These are phyloP conservation scores for Neurospora cerealis DNA, from an alignment of 495 filamentous ascomycete genomes.

Conservation along the genomic window DNA sequence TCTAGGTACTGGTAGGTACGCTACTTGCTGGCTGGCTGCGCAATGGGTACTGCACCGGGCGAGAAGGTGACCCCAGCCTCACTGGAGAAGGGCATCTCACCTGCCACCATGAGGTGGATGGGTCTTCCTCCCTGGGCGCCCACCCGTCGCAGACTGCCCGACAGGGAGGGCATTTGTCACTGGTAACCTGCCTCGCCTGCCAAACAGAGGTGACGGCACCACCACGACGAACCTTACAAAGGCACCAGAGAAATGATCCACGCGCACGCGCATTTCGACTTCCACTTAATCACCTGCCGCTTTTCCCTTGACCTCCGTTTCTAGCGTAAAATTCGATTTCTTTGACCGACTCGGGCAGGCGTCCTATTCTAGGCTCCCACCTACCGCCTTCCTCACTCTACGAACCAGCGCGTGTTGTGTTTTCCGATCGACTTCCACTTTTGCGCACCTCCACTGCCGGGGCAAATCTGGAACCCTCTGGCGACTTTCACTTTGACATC, in stretches of 20 bases:
- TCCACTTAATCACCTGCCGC: background rate
- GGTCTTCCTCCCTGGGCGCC: background rate
- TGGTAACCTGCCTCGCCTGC: background rate
- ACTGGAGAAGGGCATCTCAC: background rate
- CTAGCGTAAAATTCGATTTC: background rate
- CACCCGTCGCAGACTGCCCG: background rate
- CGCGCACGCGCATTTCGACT: background rate
- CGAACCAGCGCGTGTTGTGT: background rate
- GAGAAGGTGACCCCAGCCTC: background rate
- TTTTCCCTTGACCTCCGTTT: background rate
- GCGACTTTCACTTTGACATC: background rate
- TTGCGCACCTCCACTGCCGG: background rate
- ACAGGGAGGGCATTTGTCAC: background rate
- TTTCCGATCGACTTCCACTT: background rate
- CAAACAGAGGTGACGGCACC: background rate
- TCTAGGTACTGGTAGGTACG: background rate
- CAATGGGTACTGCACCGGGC: background rate
- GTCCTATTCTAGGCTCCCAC: background rate
- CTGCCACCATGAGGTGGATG: background rate
- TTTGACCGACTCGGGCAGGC: background rate
- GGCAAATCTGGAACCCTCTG: background rate
- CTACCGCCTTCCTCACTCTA: background rate
- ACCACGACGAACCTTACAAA: background rate
- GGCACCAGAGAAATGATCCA: background rate
- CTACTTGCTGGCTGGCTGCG: background rate